phyloP scores from a whole-genome alignment of 1,139 yeast genomes.

The Pneumocystis murina region DNA sequence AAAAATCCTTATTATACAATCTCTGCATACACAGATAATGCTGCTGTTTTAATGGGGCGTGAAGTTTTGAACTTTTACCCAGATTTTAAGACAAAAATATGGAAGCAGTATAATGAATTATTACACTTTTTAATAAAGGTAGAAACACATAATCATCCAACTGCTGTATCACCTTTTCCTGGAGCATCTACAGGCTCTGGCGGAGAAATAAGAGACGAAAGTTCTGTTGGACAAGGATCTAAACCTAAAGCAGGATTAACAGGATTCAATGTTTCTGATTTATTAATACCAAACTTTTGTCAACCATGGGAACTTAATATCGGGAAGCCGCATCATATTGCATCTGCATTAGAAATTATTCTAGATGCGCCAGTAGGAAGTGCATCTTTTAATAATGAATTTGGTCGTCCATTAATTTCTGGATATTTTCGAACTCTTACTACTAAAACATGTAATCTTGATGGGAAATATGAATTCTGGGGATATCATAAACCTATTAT shows the following conservation, averaged over 20 bases:
- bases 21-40: slow-evolving; percentile 93
- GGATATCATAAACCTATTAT: slow-evolving; percentile 98
- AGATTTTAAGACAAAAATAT: slow-evolving; percentile 29
- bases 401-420: slow-evolving; percentile 93
- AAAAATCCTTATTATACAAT: slow-evolving; percentile 64
- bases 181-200: slow-evolving; percentile 99
- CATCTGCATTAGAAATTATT: slow-evolving; percentile 88
- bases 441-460: slow-evolving; percentile 48
- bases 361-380: slow-evolving; percentile 94
- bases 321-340: slow-evolving; percentile 88
- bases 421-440: slow-evolving; percentile 96
- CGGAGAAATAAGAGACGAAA: slow-evolving; percentile 99
- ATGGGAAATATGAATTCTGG: slow-evolving; percentile 60
- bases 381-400: slow-evolving; percentile 96
- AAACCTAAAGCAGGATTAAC: slow-evolving; percentile 91
- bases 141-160: slow-evolving; percentile 98
- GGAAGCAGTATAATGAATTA: slow-evolving; percentile 59
- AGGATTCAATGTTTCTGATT: slow-evolving; percentile 85
- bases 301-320: slow-evolving; percentile 92
- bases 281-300: slow-evolving; percentile 64
- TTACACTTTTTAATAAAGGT: slow-evolving; percentile 89
- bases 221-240: slow-evolving; percentile 98
- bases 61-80: slow-evolving; percentile 65
- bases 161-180: slow-evolving; percentile 96
- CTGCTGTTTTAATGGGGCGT: slow-evolving; percentile 88